A percentile compares a stretch with the other conserved stretches of the same genome.
Conservation (phyloP, 257 asterid genomes). For the Jasminum sambac region DNA sequence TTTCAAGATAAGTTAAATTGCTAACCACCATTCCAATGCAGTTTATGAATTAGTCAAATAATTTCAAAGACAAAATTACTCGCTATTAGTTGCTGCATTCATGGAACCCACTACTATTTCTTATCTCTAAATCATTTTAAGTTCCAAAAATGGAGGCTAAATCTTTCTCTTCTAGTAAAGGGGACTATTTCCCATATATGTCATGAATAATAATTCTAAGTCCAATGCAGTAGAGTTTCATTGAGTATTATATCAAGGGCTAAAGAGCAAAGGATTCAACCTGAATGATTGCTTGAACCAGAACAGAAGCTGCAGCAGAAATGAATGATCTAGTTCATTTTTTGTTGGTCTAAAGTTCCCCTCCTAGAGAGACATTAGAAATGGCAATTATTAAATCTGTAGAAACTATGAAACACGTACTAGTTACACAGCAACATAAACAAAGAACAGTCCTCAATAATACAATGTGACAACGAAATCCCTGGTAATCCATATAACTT, state of each 20-base stretch:
- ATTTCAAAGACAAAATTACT: too few species aligned
- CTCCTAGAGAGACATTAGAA: constrained; percentile 56
- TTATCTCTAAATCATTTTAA: too few species aligned
- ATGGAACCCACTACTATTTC: too few species aligned
- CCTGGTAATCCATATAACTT: background rate
- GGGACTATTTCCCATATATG: background rate
- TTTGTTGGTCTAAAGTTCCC: constrained; percentile 76
- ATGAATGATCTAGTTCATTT: constrained; percentile 75
- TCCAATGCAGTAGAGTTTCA: constrained; percentile 16
- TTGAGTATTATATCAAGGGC: background rate
- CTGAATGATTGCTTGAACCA: constrained; percentile 99
- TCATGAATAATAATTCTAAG: constrained; percentile 7
- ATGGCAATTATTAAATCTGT: constrained; percentile 12
- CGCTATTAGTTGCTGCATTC: too few species aligned
- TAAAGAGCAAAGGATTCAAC: constrained; percentile 34
- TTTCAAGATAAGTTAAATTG: constrained; percentile 1
- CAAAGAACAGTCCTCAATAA: background rate
- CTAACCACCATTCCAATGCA: too few species aligned
- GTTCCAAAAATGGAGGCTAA: background rate
- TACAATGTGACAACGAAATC: background rate
- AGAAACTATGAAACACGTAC: constrained; percentile 9
- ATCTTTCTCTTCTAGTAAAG: background rate
- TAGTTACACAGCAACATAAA: constrained; percentile 18
- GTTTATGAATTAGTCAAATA: too few species aligned
- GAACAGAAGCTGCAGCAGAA: constrained; percentile 90